A percentile compares a stretch with the other conserved stretches of the same genome.
Conservation (phyloP, 1,284 basidiomycete species). For the Entoloma clypeatum region DNA sequence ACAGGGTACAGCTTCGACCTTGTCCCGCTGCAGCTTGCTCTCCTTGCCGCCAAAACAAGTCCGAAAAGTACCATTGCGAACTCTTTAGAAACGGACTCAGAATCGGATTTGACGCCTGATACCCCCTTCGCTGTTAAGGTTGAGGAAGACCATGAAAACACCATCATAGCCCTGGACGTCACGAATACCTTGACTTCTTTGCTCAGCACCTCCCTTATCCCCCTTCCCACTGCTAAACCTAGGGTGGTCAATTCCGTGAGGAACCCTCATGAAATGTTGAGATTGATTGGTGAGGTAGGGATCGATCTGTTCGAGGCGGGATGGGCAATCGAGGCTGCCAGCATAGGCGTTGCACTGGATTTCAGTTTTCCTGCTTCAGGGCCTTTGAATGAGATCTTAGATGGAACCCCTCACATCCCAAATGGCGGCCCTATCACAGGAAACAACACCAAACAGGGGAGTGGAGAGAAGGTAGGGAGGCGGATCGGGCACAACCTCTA, state of each 20-base stretch:
- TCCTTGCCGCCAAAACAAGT: slow-evolving; percentile 25
- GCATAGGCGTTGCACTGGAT: slow-evolving; percentile 69
- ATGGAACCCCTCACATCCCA: too few relatives aligned
- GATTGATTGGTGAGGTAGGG: slow-evolving; percentile 59
- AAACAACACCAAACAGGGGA: neutral
- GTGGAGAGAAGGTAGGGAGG: slow-evolving; percentile 22
- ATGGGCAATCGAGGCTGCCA: slow-evolving; percentile 65
- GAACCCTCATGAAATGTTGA: slow-evolving; percentile 73
- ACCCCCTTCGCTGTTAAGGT: neutral
- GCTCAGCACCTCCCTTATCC: slow-evolving; percentile 53
- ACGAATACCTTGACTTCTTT: slow-evolving; percentile 31
- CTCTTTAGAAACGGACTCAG: slow-evolving; percentile 10
- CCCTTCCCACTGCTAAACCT: slow-evolving; percentile 51
- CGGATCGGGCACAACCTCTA: slow-evolving; percentile 72
- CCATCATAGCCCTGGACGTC: neutral
- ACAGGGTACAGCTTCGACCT: slow-evolving; percentile 69
- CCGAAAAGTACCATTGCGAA: too few relatives aligned
- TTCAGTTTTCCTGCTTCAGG: slow-evolving; percentile 65
- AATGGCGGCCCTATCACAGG: too few relatives aligned
- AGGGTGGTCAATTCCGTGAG: slow-evolving; percentile 54
- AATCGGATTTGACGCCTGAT: slow-evolving; percentile 5
- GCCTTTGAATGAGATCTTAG: too few relatives aligned
- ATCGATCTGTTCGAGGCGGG: slow-evolving; percentile 70
- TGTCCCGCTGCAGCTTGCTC: slow-evolving; percentile 44
- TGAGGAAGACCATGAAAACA: neutral